phyloP scores from a whole-genome alignment of 306 rosid genomes.

The Glycine soja region DNA sequence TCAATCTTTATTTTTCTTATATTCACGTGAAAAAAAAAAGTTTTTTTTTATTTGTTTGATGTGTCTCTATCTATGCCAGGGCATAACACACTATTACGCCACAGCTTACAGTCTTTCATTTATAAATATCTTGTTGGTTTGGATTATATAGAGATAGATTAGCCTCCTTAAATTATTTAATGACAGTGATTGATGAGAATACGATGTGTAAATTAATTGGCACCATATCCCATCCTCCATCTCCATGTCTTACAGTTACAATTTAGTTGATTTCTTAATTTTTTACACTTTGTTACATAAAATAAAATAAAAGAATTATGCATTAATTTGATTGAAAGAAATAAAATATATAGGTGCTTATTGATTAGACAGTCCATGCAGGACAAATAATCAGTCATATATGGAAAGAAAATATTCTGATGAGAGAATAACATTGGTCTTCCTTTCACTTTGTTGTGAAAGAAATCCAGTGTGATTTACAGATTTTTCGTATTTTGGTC shows the following conservation, averaged over 20 bases:
- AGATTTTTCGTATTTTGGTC: slow-evolving; percentile 35
- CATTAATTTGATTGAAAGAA: too few species aligned
- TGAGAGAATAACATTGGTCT: slow-evolving; percentile 16
- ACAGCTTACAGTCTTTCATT: not conserved
- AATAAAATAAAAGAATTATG: not conserved
- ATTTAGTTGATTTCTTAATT: not conserved
- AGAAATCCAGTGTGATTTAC: slow-evolving; percentile 30
- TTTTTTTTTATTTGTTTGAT: not conserved
- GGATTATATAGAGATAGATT: slow-evolving; percentile 17
- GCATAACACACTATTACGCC: not conserved
- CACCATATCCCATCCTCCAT: not conserved
- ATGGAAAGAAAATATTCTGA: slow-evolving; percentile 32
- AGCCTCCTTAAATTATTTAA: not conserved
- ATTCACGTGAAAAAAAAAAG: not conserved
- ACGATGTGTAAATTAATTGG: not conserved
- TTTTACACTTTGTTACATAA: not conserved
- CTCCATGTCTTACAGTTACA: not conserved
- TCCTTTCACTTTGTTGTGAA: slow-evolving; percentile 21
- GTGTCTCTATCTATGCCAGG: not conserved
- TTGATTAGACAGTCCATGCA: slow-evolving; percentile 35
- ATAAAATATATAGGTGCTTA: too few species aligned
- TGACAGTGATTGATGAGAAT: not conserved
- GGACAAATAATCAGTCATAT: slow-evolving; percentile 34
- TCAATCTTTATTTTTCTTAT: not conserved
- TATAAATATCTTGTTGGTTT: not conserved